Base-by-base conservation (phyloP, 768 basidiomycete genomes). In the Podaxis pistillaris region DNA sequence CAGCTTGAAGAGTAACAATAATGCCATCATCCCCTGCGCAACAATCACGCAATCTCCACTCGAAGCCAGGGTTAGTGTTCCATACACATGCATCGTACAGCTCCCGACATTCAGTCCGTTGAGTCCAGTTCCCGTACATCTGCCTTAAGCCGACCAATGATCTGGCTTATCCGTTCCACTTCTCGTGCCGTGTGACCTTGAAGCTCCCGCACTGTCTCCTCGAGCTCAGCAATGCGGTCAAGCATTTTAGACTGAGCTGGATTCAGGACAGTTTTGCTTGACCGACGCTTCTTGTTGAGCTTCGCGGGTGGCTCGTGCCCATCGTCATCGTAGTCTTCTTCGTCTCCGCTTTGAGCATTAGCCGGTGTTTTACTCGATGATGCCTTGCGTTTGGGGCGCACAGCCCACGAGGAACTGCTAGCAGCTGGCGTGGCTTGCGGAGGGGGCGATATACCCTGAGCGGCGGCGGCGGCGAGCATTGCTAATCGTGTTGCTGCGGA, bases 261-360 rank as follows among this genome's bases (percentile, higher is more conserved):
- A 24, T 66, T 70, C 60, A 67, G 68, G 41, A 64, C 68, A 49
- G 63, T 72, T 68, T 72, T 75, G 68, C 72, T 75, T 64, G 65
- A 65, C 53, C 72, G 71, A 62, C 70, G 76, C 70, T 72, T 73
- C 68, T 73, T 75, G 65, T 68, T 72, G 60, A 70, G 60, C 68
- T 69, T 72, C 40, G 69, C 66, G 52, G 70, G 68, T 33, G 67
- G 65, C 28, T 72, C 68, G 57, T 69, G 70, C 46, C 72, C 74
- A 19, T 77, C 73, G n/a, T 74, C 73, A 44, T 74, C 69, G 46
- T 74, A 73, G n/a, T 76, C 71, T n/a, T 73, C 76, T 9, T 71
- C 72, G 24, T 74, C 74, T 15, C 72, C 64, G 68, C 70, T 44
- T 74, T 72, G 56, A 58, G 58, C 40, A 61, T 58, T 30, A 37